Evolutionary conservation across 805 yeast species (phyloP).

Genomic region (Metschnikowia arizonensis): DNA sequence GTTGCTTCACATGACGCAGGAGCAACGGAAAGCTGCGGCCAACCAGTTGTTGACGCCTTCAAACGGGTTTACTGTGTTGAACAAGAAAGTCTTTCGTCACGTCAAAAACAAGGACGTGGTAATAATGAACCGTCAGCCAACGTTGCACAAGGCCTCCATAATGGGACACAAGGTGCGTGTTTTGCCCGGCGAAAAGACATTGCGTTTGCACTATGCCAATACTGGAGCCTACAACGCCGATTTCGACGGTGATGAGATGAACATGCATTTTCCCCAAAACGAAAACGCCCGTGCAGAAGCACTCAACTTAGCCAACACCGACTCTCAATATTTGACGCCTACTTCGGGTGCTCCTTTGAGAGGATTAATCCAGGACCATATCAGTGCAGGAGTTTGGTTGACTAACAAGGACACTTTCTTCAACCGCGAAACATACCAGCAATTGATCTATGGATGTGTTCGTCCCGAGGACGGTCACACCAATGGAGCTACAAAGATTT

Average conservation of each 20-base stretch:
- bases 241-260: constrained; percentile 99
- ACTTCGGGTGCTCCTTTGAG: constrained; percentile 98
- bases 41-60: constrained; percentile 91
- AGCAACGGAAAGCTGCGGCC: constrained; percentile 93
- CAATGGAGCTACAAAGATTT: constrained; percentile 53
- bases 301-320: constrained; percentile 89
- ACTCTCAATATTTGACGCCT: constrained; percentile 95
- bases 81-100: constrained; percentile 93
- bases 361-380: constrained; percentile 98
- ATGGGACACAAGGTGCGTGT: constrained; percentile 99
- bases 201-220: constrained; percentile 95
- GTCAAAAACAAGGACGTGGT: constrained; percentile 94
- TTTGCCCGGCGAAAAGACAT: constrained; percentile 93
- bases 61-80: constrained; percentile 56
- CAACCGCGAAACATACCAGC: constrained; percentile 89
- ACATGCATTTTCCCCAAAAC: constrained; percentile 98
- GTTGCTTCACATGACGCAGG: constrained; percentile 81
- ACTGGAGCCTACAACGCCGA: constrained; percentile 99
- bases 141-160: constrained; percentile 98
- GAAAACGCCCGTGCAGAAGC: constrained; percentile 98
- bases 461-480: constrained; percentile 98
- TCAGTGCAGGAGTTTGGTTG: constrained; percentile 98
- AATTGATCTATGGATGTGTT: constrained; percentile 86
- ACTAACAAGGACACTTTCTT: constrained; percentile 90
- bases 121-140: constrained; percentile 98